Evolutionary conservation across 2,329 filamentous ascomycete species (phyloP), one percentile per base, ranked within the genome.

Genomic region (Xylaria digitata): DNA sequence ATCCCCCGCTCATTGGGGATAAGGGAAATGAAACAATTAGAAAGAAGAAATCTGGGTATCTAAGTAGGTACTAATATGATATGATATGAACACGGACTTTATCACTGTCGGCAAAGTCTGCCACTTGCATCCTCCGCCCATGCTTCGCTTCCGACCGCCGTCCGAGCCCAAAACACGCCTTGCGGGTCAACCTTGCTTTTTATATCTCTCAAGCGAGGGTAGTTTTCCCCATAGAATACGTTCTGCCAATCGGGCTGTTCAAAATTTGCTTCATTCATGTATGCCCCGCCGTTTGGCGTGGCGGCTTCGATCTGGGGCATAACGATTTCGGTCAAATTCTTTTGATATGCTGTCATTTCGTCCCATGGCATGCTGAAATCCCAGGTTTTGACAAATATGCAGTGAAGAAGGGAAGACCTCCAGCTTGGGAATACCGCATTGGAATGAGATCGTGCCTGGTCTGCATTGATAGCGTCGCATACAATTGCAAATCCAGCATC

Each of bases 251-350:
- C 71, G 0, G 78, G 79, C 70, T 85, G 78, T 59, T 79, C 77
- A 57, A 83, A 83, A 72, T 86, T 82, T 0, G 80, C 83, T 76
- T 88, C 85, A 65, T 85, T 86, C 73, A 83, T 75, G 66, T 86
- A 86, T 1, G 81, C 77, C 2, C 83, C 83, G 2, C 75, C 74
- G 0, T 76, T 78, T 3, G 82, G 82, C 13, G 73, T 69, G 1
- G 61, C 70, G 7, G 67, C 68, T 26, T 66, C 67, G 23, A 72
- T 64, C 15, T 62, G 52, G 2, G 67, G 68, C 61, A 70, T 70
- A 55, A 70, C 65, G 26, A 60, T 60, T 2, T 67, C 48, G 0
- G 64, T 66, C 26, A 73, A 66, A 0, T 65, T 17, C 54, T 37
- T 2, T 57, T 73, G 23, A 61, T 57, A 11, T 66, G 63, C 32